A percentile compares a stretch with the other conserved stretches of the same genome.
Conservation (phyloP, 1,284 basidiomycete genomes). For the Filobasidium uniguttulatum region DNA sequence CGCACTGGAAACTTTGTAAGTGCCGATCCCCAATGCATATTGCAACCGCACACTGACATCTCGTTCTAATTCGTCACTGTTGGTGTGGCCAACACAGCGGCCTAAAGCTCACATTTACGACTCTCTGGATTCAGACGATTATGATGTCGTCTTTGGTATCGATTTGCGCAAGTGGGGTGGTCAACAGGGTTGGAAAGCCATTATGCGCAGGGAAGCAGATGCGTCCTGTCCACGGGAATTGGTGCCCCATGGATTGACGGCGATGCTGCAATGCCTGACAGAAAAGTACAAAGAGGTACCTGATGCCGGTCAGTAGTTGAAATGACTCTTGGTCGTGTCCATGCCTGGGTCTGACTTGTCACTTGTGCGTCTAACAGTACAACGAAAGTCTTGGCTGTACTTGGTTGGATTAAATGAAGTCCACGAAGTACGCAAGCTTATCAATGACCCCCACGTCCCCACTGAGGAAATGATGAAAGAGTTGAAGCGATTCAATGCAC, state of each 20-base stretch:
- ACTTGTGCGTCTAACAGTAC: slow-evolving; percentile 44
- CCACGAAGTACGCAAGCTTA: slow-evolving; percentile 65
- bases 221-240: slow-evolving; percentile 8
- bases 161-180: slow-evolving; percentile 71
- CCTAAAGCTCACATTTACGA: slow-evolving; percentile 72
- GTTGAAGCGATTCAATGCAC: slow-evolving; percentile 65
- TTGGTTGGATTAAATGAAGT: slow-evolving; percentile 63
- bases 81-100: no score
- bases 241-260: slow-evolving; percentile 60
- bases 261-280: slow-evolving; percentile 51
- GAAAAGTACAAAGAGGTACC: slow-evolving; percentile 52
- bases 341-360: not conserved
- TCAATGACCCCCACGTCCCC: slow-evolving; percentile 58
- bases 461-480: slow-evolving; percentile 49
- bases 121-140: slow-evolving; percentile 60
- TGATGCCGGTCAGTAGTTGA: slow-evolving; percentile 48
- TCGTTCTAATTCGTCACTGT: not conserved
- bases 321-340: not conserved
- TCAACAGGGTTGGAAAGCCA: slow-evolving; percentile 45
- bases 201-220: slow-evolving; percentile 41
- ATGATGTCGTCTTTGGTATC: slow-evolving; percentile 74
- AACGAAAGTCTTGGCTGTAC: slow-evolving; percentile 84
- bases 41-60: not conserved
- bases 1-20: slow-evolving; percentile 68
- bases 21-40: not conserved